A percentile compares a stretch with the other conserved stretches of the same genome.
Conservation (phyloP, 768 basidiomycete genomes). For the Lepiota brunneoincarnata region DNA sequence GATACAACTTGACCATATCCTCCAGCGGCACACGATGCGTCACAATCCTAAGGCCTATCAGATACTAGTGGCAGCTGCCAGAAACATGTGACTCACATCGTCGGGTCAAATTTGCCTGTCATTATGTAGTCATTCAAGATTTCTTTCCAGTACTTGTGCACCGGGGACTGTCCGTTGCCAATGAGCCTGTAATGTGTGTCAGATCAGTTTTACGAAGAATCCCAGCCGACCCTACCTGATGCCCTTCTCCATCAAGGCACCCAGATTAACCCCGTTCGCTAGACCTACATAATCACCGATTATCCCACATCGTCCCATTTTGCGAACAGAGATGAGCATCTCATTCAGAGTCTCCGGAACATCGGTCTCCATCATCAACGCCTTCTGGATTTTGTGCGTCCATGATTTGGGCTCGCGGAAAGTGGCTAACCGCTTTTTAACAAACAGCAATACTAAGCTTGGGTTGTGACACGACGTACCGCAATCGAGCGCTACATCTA, state of each 20-base stretch:
- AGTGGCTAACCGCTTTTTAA: constrained; percentile 31
- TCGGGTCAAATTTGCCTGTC: constrained; percentile 63
- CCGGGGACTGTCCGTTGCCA: constrained; percentile 75
- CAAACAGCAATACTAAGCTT: not conserved
- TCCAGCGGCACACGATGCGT: constrained; percentile 63
- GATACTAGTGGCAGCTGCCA: not conserved
- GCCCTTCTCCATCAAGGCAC: constrained; percentile 78
- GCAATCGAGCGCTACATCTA: constrained; percentile 63
- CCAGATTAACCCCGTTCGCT: constrained; percentile 68
- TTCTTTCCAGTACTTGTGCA: constrained; percentile 73
- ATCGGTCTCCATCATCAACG: constrained; percentile 75
- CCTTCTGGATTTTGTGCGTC: constrained; percentile 65
- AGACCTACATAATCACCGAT: constrained; percentile 69
- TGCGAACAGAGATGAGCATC: constrained; percentile 44
- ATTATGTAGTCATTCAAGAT: constrained; percentile 63
- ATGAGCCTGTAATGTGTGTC: constrained; percentile 37
- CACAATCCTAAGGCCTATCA: constrained; percentile 34
- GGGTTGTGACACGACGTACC: constrained; percentile 19
- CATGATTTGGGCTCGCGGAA: constrained; percentile 72
- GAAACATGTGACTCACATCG: constrained; percentile 37
- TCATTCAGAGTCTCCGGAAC: constrained; percentile 59
- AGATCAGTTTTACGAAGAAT: not conserved
- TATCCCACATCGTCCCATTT: constrained; percentile 59
- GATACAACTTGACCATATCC: constrained; percentile 63
- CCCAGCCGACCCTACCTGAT: constrained; percentile 33